Conservation (phyloP, 257 asterid genomes). For the Solanum peruvianum region DNA sequence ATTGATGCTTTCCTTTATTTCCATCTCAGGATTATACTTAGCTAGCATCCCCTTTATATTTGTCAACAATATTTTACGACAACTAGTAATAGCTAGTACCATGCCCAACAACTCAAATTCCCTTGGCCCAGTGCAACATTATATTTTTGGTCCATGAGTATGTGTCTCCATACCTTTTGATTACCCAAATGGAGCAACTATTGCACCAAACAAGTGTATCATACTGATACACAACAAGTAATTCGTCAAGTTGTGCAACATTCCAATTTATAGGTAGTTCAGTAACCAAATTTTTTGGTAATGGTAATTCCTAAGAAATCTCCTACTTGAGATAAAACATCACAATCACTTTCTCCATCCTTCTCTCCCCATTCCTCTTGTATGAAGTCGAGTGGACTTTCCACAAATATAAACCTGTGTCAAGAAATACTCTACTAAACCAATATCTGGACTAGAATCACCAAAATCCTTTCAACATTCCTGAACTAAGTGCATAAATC, state of each 20-base stretch:
- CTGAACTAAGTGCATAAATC: too few species aligned
- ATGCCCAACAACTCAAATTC: neutral
- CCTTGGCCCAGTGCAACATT: neutral
- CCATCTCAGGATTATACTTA: neutral
- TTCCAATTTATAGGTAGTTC: neutral
- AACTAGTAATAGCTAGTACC: neutral
- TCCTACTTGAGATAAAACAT: too few species aligned
- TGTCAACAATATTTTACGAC: neutral
- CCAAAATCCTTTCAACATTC: too few species aligned
- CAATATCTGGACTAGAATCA: too few species aligned
- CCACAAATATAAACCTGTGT: too few species aligned
- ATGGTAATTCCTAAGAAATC: too few species aligned
- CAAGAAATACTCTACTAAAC: too few species aligned
- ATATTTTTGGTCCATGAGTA: neutral
- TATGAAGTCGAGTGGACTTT: too few species aligned
- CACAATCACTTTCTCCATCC: too few species aligned
- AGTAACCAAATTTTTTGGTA: too few species aligned
- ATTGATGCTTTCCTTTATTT: neutral
- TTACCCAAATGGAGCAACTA: conserved; percentile 3
- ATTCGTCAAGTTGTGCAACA: neutral
- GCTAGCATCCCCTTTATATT: neutral
- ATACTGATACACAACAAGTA: neutral
- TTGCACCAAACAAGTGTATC: neutral
- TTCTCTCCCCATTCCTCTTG: too few species aligned
- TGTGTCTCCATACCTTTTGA: conserved; percentile 2